Base-by-base conservation (phyloP, 768 basidiomycete genomes). In the Calocybe gangraenosa region DNA sequence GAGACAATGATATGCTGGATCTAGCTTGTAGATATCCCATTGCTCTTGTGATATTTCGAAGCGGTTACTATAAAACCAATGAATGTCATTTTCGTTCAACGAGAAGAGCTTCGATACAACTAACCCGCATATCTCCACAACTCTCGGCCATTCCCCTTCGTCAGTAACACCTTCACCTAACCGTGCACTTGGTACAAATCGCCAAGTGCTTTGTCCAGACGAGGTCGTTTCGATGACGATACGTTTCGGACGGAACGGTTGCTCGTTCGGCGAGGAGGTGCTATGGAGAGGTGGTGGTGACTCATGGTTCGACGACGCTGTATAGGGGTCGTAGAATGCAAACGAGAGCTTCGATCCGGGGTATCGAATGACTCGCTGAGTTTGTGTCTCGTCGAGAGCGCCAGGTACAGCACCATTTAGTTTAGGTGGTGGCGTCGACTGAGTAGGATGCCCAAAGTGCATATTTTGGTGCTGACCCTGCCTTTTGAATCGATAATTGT, bases 1-100 rank as follows among this genome's bases (percentile, higher is more conserved):
- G 46, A 66, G 62, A 57, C 87, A 91, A 18, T 77, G 74, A 52
- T 90, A 90, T n/a, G 63, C 61, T 2, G 83, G 79, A 57, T 91
- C 88, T 7, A 91, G 72, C 58, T 89, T 90, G 65, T 89, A 83
- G 21, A 90, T 81, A 49, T 91, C 88, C 88, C 88, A 91, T 60
- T 89, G 87, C 28, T 90, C 85, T 58, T 84, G 84, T 15, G 76
- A 75, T 57, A 75, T 76, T 47, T 74, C 60, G 42, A 76, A 62
- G 1, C 61, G 58, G 62, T 76, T 65, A 8, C 82, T 83, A 44
- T 15, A 48, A 42, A 50, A 19, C 31, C 44, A 46, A 44, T 33
- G 55, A 40, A 18, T 47, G 48, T 53, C 7, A 44, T 37, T 28
- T 6, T 28, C 11, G n/a, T 28, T 28, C 6, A 28, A 28, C 25